Evolutionary conservation across 345 rosid genomes (phyloP), one percentile per base, ranked within the genome.

Genomic region (Diplotaxis tenuifolia): DNA sequence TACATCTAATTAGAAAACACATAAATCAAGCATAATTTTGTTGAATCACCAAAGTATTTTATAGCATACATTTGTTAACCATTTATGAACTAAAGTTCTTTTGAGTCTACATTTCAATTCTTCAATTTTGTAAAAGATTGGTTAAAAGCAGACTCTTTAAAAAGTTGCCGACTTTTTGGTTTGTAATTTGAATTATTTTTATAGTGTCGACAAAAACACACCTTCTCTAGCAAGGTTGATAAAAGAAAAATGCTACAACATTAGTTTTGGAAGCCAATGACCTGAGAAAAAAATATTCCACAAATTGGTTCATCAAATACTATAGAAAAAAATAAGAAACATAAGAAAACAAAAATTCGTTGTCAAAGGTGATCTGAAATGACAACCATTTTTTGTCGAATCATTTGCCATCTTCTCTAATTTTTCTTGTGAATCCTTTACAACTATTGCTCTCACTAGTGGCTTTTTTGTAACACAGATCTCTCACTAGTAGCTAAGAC

Each of bases 321-420:
- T 36, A 34, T 9, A 7, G 7, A 2, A 9, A n/a, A n/a, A n/a
- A 2, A 8, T 5, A 14, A 45, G 19, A 19, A 29, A 54, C 3
- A 25, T 25, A 22, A 18, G 29, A 56, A 23, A 57, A 9, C 23
- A 59, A 29, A 59, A 59, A 16, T 29, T 16, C 5, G 23, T 29
- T 29, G 64, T 59, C 50, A 34, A 31, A 29, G 8, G 38, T 58
- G 36, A 58, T 58, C 28, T 8, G 38, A 58, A 58, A 14, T 1
- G 62, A 15, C 38, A 28, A 58, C 21, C 55, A 34, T 16, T 16
- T 29, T 42, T 87, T 85, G 59, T 86, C 85, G 31, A 89, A 70
- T 89, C 89, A 71, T 86, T 86, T 69, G 80, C 86, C 92, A 88
- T 91, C 74, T 52, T 83, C 42, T 85, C 86, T 42, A 86, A 73